A percentile compares a stretch with the other conserved stretches of the same genome.
phyloP scores from a whole-genome alignment of 164 flowering plant genomes.

The Magnolia kwangsiensis region DNA sequence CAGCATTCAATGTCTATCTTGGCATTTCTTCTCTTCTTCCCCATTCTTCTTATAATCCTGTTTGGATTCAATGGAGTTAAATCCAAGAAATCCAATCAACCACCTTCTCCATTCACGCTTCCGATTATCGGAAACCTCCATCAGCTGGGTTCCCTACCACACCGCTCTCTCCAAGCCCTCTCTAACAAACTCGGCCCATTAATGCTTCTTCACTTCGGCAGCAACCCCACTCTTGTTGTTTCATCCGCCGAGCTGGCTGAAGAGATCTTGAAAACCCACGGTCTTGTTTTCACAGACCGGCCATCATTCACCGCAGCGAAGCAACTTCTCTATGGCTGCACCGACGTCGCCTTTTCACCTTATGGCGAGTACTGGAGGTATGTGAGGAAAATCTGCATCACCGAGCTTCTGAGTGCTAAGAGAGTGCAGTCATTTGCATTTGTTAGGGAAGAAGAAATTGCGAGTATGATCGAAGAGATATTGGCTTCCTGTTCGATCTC shows the following conservation, averaged over 20 bases:
- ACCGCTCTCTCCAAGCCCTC: slow-evolving; percentile 9
- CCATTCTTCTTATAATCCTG: background rate
- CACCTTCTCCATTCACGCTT: slow-evolving; percentile 13
- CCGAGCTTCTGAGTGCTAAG: slow-evolving; percentile 18
- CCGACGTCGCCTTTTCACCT: slow-evolving; percentile 9
- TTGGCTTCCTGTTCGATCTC: background rate
- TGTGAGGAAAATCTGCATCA: slow-evolving; percentile 16
- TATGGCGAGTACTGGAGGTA: slow-evolving; percentile 29
- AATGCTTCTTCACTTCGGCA: slow-evolving; percentile 15
- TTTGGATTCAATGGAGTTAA: background rate
- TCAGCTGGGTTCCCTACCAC: slow-evolving; percentile 11
- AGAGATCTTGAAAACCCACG: slow-evolving; percentile 16
- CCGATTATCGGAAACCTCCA: slow-evolving; percentile 11
- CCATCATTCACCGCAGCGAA: background rate
- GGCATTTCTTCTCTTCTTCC: background rate
- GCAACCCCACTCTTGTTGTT: slow-evolving; percentile 4
- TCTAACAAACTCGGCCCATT: slow-evolving; percentile 12
- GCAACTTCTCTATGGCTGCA: slow-evolving; percentile 10
- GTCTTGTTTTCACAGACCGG: slow-evolving; percentile 6
- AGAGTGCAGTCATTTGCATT: slow-evolving; percentile 13
- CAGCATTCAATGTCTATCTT: background rate
- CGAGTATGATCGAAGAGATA: slow-evolving; percentile 1
- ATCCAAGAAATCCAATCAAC: background rate
- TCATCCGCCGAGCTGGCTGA: slow-evolving; percentile 15
- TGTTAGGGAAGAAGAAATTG: slow-evolving; percentile 21